Conservation (phyloP, 192 early-diverging fungal species). For the Backusella westeae region DNA sequence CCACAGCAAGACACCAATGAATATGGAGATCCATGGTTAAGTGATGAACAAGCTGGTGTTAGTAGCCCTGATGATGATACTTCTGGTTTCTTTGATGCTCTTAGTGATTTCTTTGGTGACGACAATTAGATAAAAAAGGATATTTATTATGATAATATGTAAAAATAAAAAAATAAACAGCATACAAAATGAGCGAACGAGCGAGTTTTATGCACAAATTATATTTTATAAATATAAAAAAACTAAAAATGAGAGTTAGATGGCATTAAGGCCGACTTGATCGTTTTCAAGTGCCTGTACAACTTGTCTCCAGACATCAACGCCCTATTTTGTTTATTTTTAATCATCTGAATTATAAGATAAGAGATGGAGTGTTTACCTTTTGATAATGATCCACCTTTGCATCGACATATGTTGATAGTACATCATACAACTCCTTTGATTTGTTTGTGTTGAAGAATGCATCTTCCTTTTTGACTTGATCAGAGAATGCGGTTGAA, state of each 20-base stretch:
- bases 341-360: not conserved
- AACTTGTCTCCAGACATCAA: slow-evolving; percentile 12
- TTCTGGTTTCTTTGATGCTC: slow-evolving; percentile 30
- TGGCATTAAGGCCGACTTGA: not conserved
- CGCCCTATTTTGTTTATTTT: slow-evolving; percentile 4
- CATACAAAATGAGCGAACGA: not conserved
- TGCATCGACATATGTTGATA: slow-evolving; percentile 71
- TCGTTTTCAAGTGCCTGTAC: slow-evolving; percentile 9
- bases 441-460: slow-evolving; percentile 78
- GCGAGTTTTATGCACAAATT: not conserved
- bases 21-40: slow-evolving; percentile 43
- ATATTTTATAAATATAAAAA: too few species aligned
- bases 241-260: not conserved
- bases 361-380: slow-evolving; percentile 34
- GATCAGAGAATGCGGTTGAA: slow-evolving; percentile 70
- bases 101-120: slow-evolving; percentile 18
- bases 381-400: slow-evolving; percentile 84
- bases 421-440: slow-evolving; percentile 77
- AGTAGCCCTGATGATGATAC: slow-evolving; percentile 16
- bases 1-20: slow-evolving; percentile 25
- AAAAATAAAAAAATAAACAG: not conserved
- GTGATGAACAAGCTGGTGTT: slow-evolving; percentile 26
- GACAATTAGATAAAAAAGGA: not conserved
- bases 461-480: slow-evolving; percentile 82
- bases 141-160: not conserved